phyloP scores from a whole-genome alignment of 768 basidiomycete species.

The Collybia sordida region DNA sequence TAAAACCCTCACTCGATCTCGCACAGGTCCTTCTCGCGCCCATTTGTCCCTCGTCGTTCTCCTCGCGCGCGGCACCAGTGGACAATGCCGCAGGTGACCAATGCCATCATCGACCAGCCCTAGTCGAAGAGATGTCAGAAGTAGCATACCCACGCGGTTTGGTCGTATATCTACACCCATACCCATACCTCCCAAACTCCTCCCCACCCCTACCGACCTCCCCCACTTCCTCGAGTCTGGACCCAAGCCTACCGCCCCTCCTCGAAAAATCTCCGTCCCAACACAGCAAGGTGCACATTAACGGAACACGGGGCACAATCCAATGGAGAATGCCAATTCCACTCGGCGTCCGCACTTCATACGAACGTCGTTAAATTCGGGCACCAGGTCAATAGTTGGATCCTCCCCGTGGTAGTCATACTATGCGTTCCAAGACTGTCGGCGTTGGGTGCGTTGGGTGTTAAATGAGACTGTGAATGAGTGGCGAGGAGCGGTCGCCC shows the following conservation, averaged over 20 bases:
- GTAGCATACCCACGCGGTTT: not conserved
- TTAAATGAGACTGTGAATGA: slow-evolving; percentile 34
- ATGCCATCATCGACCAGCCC: not conserved
- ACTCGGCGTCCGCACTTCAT: slow-evolving; percentile 75
- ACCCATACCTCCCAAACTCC: slow-evolving; percentile 2
- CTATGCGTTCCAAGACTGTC: too few relatives aligned
- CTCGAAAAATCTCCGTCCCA: slow-evolving; percentile 58
- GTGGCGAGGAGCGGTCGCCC: slow-evolving; percentile 46
- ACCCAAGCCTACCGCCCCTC: slow-evolving; percentile 24
- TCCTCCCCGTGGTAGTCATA: slow-evolving; percentile 26
- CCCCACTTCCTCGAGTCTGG: not conserved
- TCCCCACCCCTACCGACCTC: slow-evolving; percentile 1
- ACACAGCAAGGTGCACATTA: slow-evolving; percentile 58
- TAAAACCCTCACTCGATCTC: slow-evolving; percentile 20
- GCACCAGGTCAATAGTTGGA: slow-evolving; percentile 66
- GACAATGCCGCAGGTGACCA: not conserved
- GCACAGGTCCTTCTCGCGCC: slow-evolving; percentile 1
- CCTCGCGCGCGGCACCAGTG: not conserved
- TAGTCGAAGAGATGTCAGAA: not conserved
- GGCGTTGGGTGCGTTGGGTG: too few relatives aligned
- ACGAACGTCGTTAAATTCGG: slow-evolving; percentile 71
- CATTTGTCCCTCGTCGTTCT: not conserved
- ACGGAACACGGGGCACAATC: slow-evolving; percentile 74
- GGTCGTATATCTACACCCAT: too few relatives aligned
- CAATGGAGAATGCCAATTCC: slow-evolving; percentile 82